These are phyloP conservation scores for Fusarium sp. DNA, from an alignment of 2,329 filamentous ascomycete species.

Conservation along the genomic window DNA sequence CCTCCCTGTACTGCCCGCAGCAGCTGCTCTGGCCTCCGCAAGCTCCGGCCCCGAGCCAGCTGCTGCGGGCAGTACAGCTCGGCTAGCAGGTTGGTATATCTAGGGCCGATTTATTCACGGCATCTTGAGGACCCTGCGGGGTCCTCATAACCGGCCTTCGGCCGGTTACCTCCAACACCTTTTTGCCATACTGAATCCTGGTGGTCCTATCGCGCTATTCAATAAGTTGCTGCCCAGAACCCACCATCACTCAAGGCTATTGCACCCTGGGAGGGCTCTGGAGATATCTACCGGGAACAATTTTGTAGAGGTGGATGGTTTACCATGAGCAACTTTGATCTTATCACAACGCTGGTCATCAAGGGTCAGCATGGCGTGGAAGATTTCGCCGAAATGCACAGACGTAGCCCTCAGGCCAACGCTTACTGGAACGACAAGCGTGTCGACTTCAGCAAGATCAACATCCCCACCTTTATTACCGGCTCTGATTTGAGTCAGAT, in stretches of 20 bases:
- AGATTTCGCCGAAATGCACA: slow-evolving; percentile 21
- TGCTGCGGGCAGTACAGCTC: too few species aligned
- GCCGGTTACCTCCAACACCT: too few species aligned
- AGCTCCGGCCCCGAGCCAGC: too few species aligned
- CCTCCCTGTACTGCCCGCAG: too few species aligned
- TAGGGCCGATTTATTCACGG: too few species aligned
- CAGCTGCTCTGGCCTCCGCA: too few species aligned
- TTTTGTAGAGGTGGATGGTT: slow-evolving; percentile 15
- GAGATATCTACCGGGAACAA: slow-evolving; percentile 26
- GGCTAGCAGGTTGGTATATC: too few species aligned
- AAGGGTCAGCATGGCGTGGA: slow-evolving; percentile 10
- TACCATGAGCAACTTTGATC: slow-evolving; percentile 18
- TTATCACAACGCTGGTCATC: slow-evolving; percentile 15
- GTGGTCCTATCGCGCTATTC: too few species aligned
- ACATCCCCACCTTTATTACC: slow-evolving; percentile 32
- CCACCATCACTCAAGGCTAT: slow-evolving; percentile 33
- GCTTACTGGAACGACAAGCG: slow-evolving; percentile 23
- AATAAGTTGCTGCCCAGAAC: slow-evolving; percentile 27
- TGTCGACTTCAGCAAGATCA: slow-evolving; percentile 29
- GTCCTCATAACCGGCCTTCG: too few species aligned
- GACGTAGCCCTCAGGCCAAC: slow-evolving; percentile 1
- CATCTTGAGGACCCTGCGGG: too few species aligned
- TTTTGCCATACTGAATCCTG: too few species aligned
- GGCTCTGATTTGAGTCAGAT: slow-evolving; percentile 40
- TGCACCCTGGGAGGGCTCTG: slow-evolving; percentile 26